A percentile compares a stretch with the other conserved stretches of the same genome.
These are phyloP conservation scores for Yamadazyma mexicana DNA, from an alignment of 1,139 yeast species.

Conservation along the genomic window DNA sequence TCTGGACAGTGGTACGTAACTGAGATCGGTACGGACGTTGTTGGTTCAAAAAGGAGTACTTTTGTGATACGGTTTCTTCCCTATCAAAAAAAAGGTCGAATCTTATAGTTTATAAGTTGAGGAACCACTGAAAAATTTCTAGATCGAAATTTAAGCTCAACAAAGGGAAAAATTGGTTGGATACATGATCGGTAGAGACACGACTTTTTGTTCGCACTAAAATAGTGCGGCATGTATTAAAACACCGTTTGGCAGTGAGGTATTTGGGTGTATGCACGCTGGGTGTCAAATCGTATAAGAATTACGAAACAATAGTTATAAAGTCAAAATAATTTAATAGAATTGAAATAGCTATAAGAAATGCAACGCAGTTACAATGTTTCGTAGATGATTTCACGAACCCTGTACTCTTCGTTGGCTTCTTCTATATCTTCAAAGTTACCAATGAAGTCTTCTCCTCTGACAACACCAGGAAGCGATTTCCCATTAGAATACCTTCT, in stretches of 20 bases:
- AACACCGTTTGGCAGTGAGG: no score
- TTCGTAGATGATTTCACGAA: constrained; percentile 58
- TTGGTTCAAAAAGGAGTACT: no score
- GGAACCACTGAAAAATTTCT: constrained; percentile 2
- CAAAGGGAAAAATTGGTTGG: not conserved
- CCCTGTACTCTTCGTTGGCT: constrained; percentile 79
- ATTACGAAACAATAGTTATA: not conserved
- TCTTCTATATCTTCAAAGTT: constrained; percentile 80
- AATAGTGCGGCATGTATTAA: no score
- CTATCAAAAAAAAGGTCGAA: no score
- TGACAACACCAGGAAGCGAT: constrained; percentile 83
- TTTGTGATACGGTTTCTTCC: no score
- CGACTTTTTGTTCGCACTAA: not conserved
- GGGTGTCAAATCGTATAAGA: no score
- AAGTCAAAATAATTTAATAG: no score
- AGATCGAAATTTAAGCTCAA: not conserved
- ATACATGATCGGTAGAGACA: not conserved
- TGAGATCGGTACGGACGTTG: no score
- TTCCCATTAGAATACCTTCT: constrained; percentile 74
- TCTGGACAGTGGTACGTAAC: no score
- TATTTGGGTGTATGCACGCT: no score
- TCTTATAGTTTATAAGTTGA: no score
- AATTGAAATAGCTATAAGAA: no score
- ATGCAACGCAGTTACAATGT: constrained; percentile 25
- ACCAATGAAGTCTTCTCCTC: constrained; percentile 90